Percentiles rank a stretch among this genome's conserved stretches.
phyloP scores from a whole-genome alignment of 257 asterid species.

The Agastache rugosa region DNA sequence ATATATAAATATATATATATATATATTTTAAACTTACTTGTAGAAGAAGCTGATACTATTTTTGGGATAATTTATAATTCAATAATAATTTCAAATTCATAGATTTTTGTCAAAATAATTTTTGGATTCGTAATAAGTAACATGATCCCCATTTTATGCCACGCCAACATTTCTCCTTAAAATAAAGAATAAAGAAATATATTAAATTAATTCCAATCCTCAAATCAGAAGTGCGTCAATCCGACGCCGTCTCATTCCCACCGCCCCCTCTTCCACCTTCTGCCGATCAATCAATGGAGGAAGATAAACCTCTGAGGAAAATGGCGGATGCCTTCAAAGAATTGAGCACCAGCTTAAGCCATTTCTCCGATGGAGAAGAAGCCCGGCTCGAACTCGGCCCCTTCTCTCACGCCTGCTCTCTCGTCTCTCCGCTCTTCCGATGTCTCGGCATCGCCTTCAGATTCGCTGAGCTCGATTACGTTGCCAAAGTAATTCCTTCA shows the following conservation, averaged over 20 bases:
- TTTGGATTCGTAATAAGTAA: too few species aligned
- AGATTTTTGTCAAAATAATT: too few species aligned
- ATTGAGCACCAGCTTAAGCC: constrained; percentile 52
- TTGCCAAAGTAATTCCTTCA: constrained; percentile 64
- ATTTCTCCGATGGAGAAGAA: constrained; percentile 51
- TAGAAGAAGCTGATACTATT: background rate
- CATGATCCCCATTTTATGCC: too few species aligned
- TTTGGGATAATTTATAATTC: background rate
- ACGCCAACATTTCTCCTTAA: background rate
- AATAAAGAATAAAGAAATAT: background rate
- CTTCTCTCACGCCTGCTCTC: constrained; percentile 81
- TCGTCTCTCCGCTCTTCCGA: constrained; percentile 90
- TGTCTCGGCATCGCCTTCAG: constrained; percentile 96
- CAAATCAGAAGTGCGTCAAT: constrained; percentile 32
- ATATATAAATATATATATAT: too few species aligned
- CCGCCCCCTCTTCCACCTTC: constrained; percentile 14
- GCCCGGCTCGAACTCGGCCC: constrained; percentile 61
- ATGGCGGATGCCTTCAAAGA: constrained; percentile 83
- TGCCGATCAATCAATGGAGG: constrained; percentile 51
- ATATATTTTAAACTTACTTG: too few species aligned
- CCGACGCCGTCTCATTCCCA: constrained; percentile 38
- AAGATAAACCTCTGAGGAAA: constrained; percentile 61
- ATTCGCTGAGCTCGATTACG: constrained; percentile 91
- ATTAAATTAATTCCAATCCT: background rate
- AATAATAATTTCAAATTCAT: too few species aligned